A percentile compares a stretch with the other conserved stretches of the same genome.
Conservation (phyloP, 257 asterid species). For the Nicotiana tabacum region DNA sequence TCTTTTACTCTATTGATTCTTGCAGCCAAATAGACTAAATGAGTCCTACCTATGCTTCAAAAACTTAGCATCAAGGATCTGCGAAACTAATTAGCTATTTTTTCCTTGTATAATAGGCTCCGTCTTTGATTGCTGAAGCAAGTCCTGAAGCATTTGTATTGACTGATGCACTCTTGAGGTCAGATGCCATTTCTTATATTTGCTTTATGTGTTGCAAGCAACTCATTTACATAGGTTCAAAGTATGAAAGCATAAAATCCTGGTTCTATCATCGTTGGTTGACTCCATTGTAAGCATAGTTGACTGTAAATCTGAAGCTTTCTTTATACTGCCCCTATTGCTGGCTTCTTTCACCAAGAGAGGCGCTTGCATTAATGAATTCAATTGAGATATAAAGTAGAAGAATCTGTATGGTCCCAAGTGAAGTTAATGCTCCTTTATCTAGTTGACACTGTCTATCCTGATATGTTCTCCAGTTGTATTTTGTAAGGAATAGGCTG, state of each 20-base stretch:
- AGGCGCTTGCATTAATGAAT: background rate
- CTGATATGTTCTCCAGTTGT: background rate
- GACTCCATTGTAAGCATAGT: background rate
- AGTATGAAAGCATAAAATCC: background rate
- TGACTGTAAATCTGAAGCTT: background rate
- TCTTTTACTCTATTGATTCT: conserved; percentile 2
- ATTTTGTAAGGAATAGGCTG: too few species aligned
- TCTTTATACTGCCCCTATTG: background rate
- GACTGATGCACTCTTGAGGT: conserved; percentile 77
- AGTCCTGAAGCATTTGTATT: conserved; percentile 65
- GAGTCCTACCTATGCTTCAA: background rate
- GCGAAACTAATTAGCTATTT: background rate
- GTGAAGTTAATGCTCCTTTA: background rate
- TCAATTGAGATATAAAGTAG: background rate
- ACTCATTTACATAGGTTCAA: background rate
- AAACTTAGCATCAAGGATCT: background rate
- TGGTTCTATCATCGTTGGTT: background rate
- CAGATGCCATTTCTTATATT: conserved; percentile 19
- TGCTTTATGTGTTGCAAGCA: conserved; percentile 2
- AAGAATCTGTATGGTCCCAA: background rate
- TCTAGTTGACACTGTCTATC: background rate
- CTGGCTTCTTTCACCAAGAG: background rate
- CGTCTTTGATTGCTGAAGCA: conserved; percentile 63
- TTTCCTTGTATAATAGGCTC: conserved; percentile 52
- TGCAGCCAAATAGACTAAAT: conserved; percentile 1